These are phyloP conservation scores for Geotrichum macrosporum DNA, from an alignment of 1,139 yeast genomes.

Conservation along the genomic window DNA sequence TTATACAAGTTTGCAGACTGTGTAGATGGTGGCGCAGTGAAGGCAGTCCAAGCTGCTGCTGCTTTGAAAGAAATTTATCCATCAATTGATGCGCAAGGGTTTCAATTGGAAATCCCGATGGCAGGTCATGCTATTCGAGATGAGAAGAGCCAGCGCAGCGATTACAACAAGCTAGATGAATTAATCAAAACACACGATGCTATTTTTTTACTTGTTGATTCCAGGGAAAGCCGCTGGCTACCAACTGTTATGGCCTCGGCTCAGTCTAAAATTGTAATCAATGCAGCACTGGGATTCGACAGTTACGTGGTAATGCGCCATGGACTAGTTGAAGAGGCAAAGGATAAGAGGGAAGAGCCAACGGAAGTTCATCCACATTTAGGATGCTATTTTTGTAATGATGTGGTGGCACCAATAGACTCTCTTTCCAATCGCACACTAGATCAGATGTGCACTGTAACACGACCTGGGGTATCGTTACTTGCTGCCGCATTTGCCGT, in stretches of 20 bases:
- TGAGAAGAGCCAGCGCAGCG: conserved; percentile 47
- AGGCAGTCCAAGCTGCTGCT: conserved; percentile 74
- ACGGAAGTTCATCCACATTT: conserved; percentile 44
- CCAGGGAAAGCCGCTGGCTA: conserved; percentile 93
- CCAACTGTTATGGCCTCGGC: conserved; percentile 79
- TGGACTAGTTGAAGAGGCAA: conserved; percentile 48
- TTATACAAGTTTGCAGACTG: conserved; percentile 74
- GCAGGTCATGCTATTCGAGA: conserved; percentile 79
- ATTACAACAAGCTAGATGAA: conserved; percentile 49
- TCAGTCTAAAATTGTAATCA: conserved; percentile 65
- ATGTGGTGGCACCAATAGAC: conserved; percentile 89
- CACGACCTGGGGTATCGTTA: conserved; percentile 91
- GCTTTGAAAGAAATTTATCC: conserved; percentile 74
- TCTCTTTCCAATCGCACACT: conserved; percentile 77
- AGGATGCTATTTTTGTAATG: conserved; percentile 96
- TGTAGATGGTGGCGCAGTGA: conserved; percentile 62
- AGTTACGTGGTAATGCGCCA: conserved; percentile 91
- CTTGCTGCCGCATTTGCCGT: conserved; percentile 85
- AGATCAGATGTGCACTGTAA: conserved; percentile 98
- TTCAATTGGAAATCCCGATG: conserved; percentile 80
- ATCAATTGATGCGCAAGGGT: conserved; percentile 60
- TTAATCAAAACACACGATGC: conserved; percentile 71
- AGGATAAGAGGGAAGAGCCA: conserved; percentile 28
- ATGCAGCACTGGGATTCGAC: conserved; percentile 94
- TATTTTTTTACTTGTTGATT: conserved; percentile 79